Evolutionary conservation across 2,329 filamentous ascomycete species (phyloP).

Genomic region (Fusarium sororula): DNA sequence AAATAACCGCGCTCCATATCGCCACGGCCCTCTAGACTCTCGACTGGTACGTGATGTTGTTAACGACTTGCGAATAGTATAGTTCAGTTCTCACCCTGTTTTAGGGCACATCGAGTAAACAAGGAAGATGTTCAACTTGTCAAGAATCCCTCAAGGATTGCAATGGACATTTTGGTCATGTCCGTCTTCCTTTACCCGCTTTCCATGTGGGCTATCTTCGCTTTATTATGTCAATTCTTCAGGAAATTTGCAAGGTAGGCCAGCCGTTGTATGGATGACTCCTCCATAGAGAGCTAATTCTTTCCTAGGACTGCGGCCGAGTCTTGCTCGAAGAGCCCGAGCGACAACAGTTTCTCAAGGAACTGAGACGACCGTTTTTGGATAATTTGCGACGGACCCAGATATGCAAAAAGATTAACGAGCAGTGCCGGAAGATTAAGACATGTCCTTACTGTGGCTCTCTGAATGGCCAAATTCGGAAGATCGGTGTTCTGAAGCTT

Average conservation of each 20-base stretch:
- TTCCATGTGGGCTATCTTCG: conserved; percentile 98
- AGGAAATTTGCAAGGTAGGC: conserved; percentile 87
- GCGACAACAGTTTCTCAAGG: conserved; percentile 78
- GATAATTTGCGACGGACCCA: conserved; percentile 87
- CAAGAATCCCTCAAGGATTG: conserved; percentile 82
- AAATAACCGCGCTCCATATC: conserved; percentile 77
- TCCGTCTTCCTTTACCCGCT: conserved; percentile 87
- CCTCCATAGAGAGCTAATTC: conserved; percentile 4
- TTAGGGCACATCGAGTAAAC: conserved; percentile 86
- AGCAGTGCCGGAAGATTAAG: conserved; percentile 88
- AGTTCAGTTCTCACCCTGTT: neutral
- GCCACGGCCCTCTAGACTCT: conserved; percentile 86
- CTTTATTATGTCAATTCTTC: conserved; percentile 89
- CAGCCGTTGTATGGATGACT: neutral
- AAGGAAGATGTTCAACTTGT: conserved; percentile 82
- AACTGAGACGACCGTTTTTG: conserved; percentile 80
- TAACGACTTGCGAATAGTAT: neutral
- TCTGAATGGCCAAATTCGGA: conserved; percentile 91
- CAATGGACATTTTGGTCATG: conserved; percentile 94
- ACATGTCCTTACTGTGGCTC: conserved; percentile 82
- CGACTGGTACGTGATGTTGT: conserved; percentile 66
- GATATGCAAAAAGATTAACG: conserved; percentile 87
- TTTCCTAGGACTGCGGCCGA: conserved; percentile 74
- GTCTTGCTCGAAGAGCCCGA: conserved; percentile 85
- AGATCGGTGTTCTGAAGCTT: conserved; percentile 91